Percentiles rank a stretch among this genome's conserved stretches.
These are phyloP conservation scores for Podaxis sp. DNA, from an alignment of 768 basidiomycete genomes.

Conservation along the genomic window DNA sequence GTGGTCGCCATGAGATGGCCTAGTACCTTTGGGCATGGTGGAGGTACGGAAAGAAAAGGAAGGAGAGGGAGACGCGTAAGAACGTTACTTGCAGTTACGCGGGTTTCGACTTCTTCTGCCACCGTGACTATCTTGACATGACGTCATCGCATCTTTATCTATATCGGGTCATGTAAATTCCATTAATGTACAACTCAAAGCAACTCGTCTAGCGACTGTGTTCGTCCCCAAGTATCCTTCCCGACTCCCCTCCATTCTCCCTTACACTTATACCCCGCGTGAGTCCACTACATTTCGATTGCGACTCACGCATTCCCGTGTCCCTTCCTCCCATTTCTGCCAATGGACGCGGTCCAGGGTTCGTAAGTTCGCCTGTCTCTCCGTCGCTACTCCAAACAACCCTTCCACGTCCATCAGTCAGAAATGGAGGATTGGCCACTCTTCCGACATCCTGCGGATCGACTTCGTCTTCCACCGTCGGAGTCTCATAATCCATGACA, in stretches of 20 bases:
- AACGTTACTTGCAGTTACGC: slow-evolving; percentile 3
- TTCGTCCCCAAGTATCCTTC: slow-evolving; percentile 4
- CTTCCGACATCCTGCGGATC: neutral
- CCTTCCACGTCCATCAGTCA: slow-evolving; percentile 65
- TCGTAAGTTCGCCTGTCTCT: slow-evolving; percentile 13
- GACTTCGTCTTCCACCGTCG: slow-evolving; percentile 2
- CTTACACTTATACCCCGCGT: neutral
- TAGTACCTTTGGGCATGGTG: slow-evolving; percentile 25
- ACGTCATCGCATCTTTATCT: slow-evolving; percentile 4
- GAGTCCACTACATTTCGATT: neutral
- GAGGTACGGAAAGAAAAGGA: slow-evolving; percentile 15
- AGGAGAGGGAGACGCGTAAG: slow-evolving; percentile 12
- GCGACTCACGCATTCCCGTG: neutral
- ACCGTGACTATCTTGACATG: neutral
- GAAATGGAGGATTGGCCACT: slow-evolving; percentile 46
- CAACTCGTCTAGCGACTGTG: neutral
- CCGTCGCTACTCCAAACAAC: slow-evolving; percentile 45
- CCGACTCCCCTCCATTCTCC: slow-evolving; percentile 2
- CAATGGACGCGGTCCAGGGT: slow-evolving; percentile 4
- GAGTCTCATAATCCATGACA: neutral
- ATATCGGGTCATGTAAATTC: neutral
- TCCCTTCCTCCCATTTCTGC: slow-evolving; percentile 8
- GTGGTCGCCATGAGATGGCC: slow-evolving; percentile 22
- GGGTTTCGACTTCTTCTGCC: slow-evolving; percentile 2
- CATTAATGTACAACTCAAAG: neutral